phyloP scores from a whole-genome alignment of 805 yeast genomes.

The Barnettozyma californica region DNA sequence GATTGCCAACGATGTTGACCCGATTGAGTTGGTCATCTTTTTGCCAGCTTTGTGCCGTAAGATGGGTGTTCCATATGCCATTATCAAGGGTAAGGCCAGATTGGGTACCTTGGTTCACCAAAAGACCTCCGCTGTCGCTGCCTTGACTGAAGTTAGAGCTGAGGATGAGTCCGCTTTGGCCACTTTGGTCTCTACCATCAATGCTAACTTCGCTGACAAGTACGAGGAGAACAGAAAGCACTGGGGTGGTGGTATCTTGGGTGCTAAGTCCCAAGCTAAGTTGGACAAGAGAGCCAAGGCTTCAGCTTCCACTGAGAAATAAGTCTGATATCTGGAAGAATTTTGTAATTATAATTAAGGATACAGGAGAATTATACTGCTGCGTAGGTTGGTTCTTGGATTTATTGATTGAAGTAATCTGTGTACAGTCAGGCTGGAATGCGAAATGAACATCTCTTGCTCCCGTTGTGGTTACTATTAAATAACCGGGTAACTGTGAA shows the following conservation, averaged over 20 bases:
- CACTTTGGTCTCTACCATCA: constrained; percentile 85
- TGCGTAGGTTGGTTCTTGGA: not conserved
- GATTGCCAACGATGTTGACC: constrained; percentile 99
- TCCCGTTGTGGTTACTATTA: too few species aligned
- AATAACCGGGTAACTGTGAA: not conserved
- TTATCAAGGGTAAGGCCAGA: constrained; percentile 98
- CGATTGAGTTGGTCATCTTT: constrained; percentile 95
- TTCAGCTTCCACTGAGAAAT: constrained; percentile 10
- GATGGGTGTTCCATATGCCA: constrained; percentile 99
- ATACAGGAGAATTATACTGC: not conserved
- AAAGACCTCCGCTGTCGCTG: constrained; percentile 96
- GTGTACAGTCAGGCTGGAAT: too few species aligned
- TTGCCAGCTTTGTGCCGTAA: constrained; percentile 98
- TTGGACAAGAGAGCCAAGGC: constrained; percentile 32
- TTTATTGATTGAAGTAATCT: too few species aligned
- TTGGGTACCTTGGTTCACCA: constrained; percentile 96
- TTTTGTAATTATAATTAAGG: constrained; percentile 6
- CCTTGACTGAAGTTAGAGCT: constrained; percentile 89
- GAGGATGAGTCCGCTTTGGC: constrained; percentile 96
- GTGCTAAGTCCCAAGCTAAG: constrained; percentile 88
- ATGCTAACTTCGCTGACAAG: constrained; percentile 89
- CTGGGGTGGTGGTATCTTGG: constrained; percentile 99
- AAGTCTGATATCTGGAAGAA: constrained; percentile 4
- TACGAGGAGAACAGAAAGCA: constrained; percentile 95
- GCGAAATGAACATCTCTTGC: too few species aligned